Base-by-base conservation (phyloP, 2,329 filamentous ascomycete genomes). In the Colletotrichum horii region DNA sequence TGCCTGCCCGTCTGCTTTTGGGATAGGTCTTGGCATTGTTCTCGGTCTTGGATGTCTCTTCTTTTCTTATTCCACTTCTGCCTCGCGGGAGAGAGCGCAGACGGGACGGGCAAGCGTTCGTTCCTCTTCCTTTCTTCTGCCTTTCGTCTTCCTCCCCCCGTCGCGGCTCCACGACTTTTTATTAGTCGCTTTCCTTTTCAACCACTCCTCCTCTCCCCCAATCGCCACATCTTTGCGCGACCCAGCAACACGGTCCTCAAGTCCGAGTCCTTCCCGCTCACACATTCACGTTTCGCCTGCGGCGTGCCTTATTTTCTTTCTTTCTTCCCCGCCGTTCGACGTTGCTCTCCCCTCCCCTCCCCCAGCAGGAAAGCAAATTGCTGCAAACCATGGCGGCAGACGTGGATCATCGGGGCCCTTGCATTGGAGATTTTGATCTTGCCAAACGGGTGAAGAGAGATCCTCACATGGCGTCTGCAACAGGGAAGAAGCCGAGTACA, bases 321-420 rank as follows among this genome's bases (percentile, higher is more conserved):
- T 38, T 75, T 55, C 36, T 71, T 61, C 8, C 34, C 30, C 43
- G 43, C 43, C 43, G 43, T 22, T 32, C 30, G 30, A 32, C 30
- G 30, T 6, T 32, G 30, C 30, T 58, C 56, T 26, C 36, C 56
- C 62, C 19, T 28, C n/a, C 3, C 14, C 19, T 34, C 24, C 30
- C 30, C 11, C 52, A 52, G 52, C 32, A 61, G 16, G 24, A 30
- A 38, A 67, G 52, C 19, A 30, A 66, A 26, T 22, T 62, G 43
- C 43, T 48, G 36, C 52, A 66, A 62, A 55, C 38, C 38, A 60
- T 30, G 61, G 68, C 36, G 66, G 55, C 30, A 28, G 32, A 22
- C 69, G 52, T 30, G 72, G 68, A 61, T 62, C 62, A 66, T 61
- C n/a, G 24, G 32, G 56, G 69, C 72, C 71, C 68, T 75, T 71